These are phyloP conservation scores for Leptographium radiaticola DNA, from an alignment of 2,329 filamentous ascomycete genomes.

Conservation along the genomic window DNA sequence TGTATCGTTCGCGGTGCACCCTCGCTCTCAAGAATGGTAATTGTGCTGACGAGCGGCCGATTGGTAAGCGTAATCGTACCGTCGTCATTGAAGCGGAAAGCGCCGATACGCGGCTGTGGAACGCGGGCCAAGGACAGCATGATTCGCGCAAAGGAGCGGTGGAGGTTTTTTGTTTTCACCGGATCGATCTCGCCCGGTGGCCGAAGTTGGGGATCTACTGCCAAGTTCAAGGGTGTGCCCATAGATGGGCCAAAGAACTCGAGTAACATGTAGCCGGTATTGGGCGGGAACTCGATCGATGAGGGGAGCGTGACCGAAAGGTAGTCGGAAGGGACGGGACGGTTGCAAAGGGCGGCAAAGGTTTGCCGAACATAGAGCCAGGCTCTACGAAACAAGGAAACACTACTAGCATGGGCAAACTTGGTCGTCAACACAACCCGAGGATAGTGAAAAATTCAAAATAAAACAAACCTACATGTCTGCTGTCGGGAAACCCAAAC, in stretches of 20 bases:
- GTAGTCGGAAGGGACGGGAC: not conserved
- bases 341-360: not conserved
- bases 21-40: conserved; percentile 20
- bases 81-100: conserved; percentile 16
- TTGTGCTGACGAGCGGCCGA: conserved; percentile 11
- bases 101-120: conserved; percentile 16
- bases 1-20: conserved; percentile 18
- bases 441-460: not conserved
- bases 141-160: conserved; percentile 8
- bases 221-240: conserved; percentile 1
- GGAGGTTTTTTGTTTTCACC: conserved; percentile 4
- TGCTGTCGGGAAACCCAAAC: not conserved
- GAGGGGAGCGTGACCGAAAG: not conserved
- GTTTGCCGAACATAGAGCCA: not conserved
- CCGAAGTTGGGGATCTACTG: not conserved
- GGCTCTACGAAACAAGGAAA: not conserved
- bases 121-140: conserved; percentile 19
- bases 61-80: conserved; percentile 10
- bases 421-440: not conserved
- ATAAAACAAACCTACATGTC: not conserved
- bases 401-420: not conserved
- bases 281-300: not conserved
- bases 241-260: conserved; percentile 3
- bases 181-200: not conserved
- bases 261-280: conserved; percentile 4